Evolutionary conservation across 1,139 yeast genomes (phyloP), one percentile per base, ranked within the genome.

Genomic region (Kodamaea arcana): DNA sequence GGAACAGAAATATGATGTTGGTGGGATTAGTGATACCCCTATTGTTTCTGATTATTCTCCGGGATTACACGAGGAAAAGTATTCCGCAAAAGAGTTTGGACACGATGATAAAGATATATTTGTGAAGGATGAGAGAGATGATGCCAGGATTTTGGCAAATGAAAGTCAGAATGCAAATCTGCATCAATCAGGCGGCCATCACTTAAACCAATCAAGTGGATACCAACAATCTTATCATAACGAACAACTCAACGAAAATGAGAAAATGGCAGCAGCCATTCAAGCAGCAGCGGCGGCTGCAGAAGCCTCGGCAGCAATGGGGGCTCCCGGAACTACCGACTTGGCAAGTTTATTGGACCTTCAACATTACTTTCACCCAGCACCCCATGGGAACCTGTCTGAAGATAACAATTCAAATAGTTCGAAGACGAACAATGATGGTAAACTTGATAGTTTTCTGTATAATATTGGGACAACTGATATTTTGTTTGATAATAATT

Each of bases 391-490:
- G 16, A 30, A 16, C 10, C 39, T 40, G n/a, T 44, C 42, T 14
- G 43, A 42, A 8, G 47, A 44, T 10, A 25, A 40, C 15, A n/a
- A 23, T n/a, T 35, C 41, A 16, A 43, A 41, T 13, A 36, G 32
- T 22, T 43, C 48, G 3, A 37, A 32, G 18, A 26, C 18, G 11
- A 34, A 40, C 15, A 29, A 28, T 10, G 43, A 39, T 11, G 50
- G 47, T 14, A 39, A 42, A 25, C 39, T 44, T 24, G 53, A 50
- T 30, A 48, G 45, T 27, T 46, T 47, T 38, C 45, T 50, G 54
- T 48, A 50, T 37, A 50, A 39, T 39, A 44, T 43, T 20, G 54
- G 55, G 8, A 44, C 50, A 17, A 51, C 46, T 34, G 56, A 52
- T 36, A 44, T 51, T 22, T 40, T 51, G 36, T 50, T 47, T 38